Conservation (phyloP, 202 grass and related monocot genomes). For the Dendrocalamus latiflorus region DNA sequence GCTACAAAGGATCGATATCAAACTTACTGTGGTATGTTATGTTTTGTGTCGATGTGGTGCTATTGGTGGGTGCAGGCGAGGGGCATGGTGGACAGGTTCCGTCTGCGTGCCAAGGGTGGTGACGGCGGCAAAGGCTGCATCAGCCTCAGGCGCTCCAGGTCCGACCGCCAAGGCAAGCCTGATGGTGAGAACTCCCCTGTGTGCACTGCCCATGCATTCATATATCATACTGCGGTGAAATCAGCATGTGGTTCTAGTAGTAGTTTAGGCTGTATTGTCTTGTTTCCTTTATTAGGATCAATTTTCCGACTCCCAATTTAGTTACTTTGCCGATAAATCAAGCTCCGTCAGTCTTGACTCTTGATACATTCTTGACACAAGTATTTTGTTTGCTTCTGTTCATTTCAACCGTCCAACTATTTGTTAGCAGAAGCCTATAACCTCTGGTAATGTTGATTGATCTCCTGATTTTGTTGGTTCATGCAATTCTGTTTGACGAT, state of each 20-base stretch:
- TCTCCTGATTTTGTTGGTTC: not conserved
- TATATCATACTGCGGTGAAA: not conserved
- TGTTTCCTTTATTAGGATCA: not conserved
- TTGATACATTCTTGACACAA: not conserved
- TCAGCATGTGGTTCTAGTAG: not conserved
- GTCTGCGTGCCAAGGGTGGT: conserved; percentile 70
- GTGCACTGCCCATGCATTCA: not conserved
- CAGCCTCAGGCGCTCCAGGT: conserved; percentile 67
- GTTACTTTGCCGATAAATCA: not conserved
- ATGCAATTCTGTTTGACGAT: not conserved
- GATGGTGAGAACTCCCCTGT: conserved; percentile 42
- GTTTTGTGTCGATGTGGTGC: too few species aligned
- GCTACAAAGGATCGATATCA: too few species aligned
- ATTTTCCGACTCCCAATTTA: not conserved
- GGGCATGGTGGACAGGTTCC: conserved; percentile 78
- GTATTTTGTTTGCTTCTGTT: not conserved
- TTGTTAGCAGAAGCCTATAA: not conserved
- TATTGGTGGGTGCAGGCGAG: conserved; percentile 36
- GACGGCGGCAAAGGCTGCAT: conserved; percentile 68
- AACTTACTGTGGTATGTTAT: too few species aligned
- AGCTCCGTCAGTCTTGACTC: not conserved
- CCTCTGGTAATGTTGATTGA: not conserved
- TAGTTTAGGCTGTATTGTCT: not conserved
- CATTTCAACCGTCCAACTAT: not conserved
- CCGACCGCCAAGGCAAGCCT: conserved; percentile 49